phyloP scores from a whole-genome alignment of 768 basidiomycete genomes.

The Mycena belliarum region DNA sequence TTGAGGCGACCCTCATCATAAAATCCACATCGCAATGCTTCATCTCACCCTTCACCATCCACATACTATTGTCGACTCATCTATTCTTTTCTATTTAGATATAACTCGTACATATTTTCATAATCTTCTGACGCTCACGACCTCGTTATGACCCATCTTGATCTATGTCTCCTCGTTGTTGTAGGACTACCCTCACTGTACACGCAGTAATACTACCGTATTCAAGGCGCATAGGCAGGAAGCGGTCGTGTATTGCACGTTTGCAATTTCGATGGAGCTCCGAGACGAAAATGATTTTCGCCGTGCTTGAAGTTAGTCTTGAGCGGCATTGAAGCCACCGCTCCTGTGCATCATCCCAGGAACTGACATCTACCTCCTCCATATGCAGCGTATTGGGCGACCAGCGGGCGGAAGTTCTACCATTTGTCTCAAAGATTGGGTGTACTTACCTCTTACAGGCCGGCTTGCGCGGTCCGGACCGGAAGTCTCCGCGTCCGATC shows the following conservation, averaged over 20 bases:
- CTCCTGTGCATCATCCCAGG: slow-evolving; percentile 18
- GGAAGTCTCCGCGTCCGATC: no score
- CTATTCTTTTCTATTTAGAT: slow-evolving; percentile 6
- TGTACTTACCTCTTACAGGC: no score
- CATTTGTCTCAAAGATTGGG: slow-evolving; percentile 11
- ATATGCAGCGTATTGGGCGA: slow-evolving; percentile 22
- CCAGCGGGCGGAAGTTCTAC: slow-evolving; percentile 22
- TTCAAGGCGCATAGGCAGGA: slow-evolving; percentile 15
- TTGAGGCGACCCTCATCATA: neutral
- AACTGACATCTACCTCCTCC: slow-evolving; percentile 13
- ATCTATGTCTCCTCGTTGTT: slow-evolving; percentile 19
- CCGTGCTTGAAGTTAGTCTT: slow-evolving; percentile 22
- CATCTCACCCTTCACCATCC: neutral
- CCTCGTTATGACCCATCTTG: slow-evolving; percentile 20
- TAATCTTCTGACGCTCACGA: slow-evolving; percentile 9
- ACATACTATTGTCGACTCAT: slow-evolving; percentile 2
- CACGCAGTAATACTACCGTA: neutral
- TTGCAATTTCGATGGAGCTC: slow-evolving; percentile 17
- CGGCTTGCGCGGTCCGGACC: no score
- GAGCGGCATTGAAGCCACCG: slow-evolving; percentile 12
- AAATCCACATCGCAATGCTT: slow-evolving; percentile 4
- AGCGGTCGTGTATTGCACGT: slow-evolving; percentile 4
- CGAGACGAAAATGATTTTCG: slow-evolving; percentile 20
- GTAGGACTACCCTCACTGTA: slow-evolving; percentile 12
- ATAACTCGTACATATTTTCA: slow-evolving; percentile 8